Percentiles rank a stretch among this genome's conserved stretches.
Conservation (phyloP, 2,329 filamentous ascomycete species). For the Gremmenia infestans region DNA sequence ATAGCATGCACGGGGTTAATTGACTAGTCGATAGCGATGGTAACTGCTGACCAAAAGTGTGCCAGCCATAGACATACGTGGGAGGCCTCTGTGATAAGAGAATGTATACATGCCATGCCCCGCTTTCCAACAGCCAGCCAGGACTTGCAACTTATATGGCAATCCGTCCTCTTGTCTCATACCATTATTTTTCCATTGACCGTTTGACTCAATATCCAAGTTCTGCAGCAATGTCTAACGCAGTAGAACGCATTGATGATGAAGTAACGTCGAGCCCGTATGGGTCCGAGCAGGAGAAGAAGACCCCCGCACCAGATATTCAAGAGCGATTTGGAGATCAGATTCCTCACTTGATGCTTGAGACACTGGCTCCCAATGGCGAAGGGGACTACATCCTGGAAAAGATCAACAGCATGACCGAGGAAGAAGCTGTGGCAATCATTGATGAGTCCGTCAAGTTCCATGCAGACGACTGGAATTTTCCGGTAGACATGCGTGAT, state of each 20-base stretch:
- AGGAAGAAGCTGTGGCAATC: slow-evolving; percentile 39
- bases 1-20: background rate
- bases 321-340: slow-evolving; percentile 31
- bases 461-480: slow-evolving; percentile 42
- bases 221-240: slow-evolving; percentile 9
- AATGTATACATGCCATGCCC: background rate
- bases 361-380: slow-evolving; percentile 39
- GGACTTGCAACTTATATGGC: background rate
- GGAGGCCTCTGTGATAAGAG: no score
- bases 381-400: slow-evolving; percentile 39
- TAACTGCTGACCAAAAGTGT: background rate
- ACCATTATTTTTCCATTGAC: background rate
- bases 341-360: slow-evolving; percentile 36
- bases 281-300: slow-evolving; percentile 30
- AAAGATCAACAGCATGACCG: slow-evolving; percentile 39
- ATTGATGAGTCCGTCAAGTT: slow-evolving; percentile 36
- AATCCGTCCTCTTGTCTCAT: background rate
- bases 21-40: background rate
- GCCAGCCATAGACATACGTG: background rate
- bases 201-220: background rate
- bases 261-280: background rate
- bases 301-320: slow-evolving; percentile 3
- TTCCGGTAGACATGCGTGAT: slow-evolving; percentile 39
- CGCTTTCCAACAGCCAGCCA: background rate
- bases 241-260: slow-evolving; percentile 10